These are phyloP conservation scores for Apiospora malaysiana DNA, from an alignment of 2,329 filamentous ascomycete species.

Conservation along the genomic window DNA sequence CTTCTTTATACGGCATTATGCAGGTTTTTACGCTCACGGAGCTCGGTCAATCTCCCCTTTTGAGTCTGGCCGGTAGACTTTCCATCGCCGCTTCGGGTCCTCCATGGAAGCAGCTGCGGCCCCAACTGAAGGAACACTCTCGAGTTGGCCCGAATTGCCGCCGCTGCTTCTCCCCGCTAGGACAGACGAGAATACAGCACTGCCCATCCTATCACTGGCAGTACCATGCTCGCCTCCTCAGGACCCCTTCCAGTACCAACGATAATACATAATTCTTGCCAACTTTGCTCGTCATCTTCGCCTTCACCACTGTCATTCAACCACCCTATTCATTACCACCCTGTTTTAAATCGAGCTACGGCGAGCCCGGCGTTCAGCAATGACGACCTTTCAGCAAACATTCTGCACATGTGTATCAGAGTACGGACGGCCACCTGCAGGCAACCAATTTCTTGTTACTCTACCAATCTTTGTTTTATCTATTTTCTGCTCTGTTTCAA, in stretches of 20 bases:
- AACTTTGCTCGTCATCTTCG: constrained; percentile 28
- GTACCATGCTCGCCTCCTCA: neutral
- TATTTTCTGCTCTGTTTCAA: constrained; percentile 17
- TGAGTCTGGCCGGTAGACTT: neutral
- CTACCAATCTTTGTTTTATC: neutral
- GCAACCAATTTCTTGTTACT: neutral
- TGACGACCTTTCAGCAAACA: constrained; percentile 22
- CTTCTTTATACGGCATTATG: neutral
- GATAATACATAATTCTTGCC: constrained; percentile 36
- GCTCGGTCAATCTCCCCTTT: neutral
- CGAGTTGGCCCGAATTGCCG: neutral
- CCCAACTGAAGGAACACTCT: neutral
- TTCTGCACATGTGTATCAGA: constrained; percentile 6
- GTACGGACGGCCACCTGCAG: constrained; percentile 1
- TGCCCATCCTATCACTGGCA: neutral
- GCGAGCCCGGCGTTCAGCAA: constrained; percentile 34
- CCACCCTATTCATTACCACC: constrained; percentile 2
- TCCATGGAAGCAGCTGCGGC: neutral
- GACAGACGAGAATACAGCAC: neutral
- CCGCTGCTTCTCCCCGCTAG: neutral
- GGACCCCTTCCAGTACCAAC: constrained; percentile 25
- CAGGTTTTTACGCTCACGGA: neutral
- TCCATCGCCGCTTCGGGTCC: neutral
- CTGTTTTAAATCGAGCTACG: constrained; percentile 26
- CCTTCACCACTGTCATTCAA: constrained; percentile 26